Evolutionary conservation across 352 stramenopile species (phyloP).

Genomic region (Phytophthora megakarya): DNA sequence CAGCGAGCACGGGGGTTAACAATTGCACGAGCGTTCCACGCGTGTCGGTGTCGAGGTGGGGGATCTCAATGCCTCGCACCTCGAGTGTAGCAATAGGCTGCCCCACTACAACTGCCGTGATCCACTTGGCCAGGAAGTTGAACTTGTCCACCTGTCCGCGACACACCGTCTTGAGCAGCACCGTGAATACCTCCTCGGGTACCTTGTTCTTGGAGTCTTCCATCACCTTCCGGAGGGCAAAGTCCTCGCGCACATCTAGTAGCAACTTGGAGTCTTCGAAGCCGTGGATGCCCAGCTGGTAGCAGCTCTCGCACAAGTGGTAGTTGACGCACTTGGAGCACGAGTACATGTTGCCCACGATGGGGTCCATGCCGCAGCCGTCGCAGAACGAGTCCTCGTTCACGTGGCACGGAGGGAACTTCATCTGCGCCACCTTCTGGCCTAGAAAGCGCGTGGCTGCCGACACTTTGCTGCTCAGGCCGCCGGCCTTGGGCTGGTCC

Average conservation of each 20-base stretch:
- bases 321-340: slow-evolving; percentile 89
- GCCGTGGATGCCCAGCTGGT: slow-evolving; percentile 83
- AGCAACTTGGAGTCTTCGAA: slow-evolving; percentile 83
- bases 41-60: slow-evolving; percentile 74
- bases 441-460: slow-evolving; percentile 76
- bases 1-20: slow-evolving; percentile 79
- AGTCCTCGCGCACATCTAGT: slow-evolving; percentile 80
- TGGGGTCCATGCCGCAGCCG: slow-evolving; percentile 88
- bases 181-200: slow-evolving; percentile 80
- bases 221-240: slow-evolving; percentile 78
- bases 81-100: slow-evolving; percentile 68
- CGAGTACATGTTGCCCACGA: slow-evolving; percentile 89
- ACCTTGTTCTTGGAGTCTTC: slow-evolving; percentile 77
- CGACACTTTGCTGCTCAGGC: slow-evolving; percentile 67
- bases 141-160: slow-evolving; percentile 88
- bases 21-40: slow-evolving; percentile 72
- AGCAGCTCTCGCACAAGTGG: slow-evolving; percentile 81
- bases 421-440: slow-evolving; percentile 83
- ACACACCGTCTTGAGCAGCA: slow-evolving; percentile 86
- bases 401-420: slow-evolving; percentile 71
- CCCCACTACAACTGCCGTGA: slow-evolving; percentile 76
- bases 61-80: slow-evolving; percentile 87
- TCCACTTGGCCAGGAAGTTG: slow-evolving; percentile 88
- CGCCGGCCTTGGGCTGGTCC: slow-evolving; percentile 27
- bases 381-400: slow-evolving; percentile 92